Percentiles rank a stretch among this genome's conserved stretches.
These are phyloP conservation scores for Pseudopyricularia javanii DNA, from an alignment of 2,329 filamentous ascomycete species.

Conservation along the genomic window DNA sequence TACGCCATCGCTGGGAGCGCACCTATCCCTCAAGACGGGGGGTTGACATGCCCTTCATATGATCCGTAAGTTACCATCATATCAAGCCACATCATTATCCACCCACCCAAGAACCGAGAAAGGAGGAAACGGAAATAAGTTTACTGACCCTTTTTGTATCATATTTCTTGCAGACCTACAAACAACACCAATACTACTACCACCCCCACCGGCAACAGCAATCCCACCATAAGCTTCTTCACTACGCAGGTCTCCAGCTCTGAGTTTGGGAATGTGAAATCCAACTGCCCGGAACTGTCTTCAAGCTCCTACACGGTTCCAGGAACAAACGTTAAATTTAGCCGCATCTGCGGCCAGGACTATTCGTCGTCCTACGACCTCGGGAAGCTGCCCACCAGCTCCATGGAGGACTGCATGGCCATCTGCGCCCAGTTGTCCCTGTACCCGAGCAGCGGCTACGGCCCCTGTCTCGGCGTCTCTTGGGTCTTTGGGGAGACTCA, in stretches of 20 bases:
- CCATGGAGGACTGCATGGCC: conserved; percentile 11
- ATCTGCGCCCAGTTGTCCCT: conserved; percentile 11
- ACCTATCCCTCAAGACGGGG: no score
- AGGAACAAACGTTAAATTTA: conserved; percentile 9
- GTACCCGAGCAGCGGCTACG: conserved; percentile 7
- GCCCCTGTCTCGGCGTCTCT: conserved; percentile 9
- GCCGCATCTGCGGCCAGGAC: conserved; percentile 9
- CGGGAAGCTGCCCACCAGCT: conserved; percentile 8
- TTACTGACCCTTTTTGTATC: neutral
- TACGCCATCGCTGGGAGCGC: neutral
- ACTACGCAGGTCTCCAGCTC: neutral
- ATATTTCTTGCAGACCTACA: no score
- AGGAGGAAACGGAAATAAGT: neutral
- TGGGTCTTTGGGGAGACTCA: conserved; percentile 10
- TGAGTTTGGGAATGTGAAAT: neutral
- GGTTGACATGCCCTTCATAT: no score
- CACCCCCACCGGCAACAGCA: neutral
- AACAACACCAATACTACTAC: neutral
- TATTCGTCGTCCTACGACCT: conserved; percentile 7
- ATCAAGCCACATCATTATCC: neutral
- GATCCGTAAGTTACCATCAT: neutral
- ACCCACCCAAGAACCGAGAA: neutral
- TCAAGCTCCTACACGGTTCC: conserved; percentile 6
- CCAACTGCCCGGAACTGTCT: conserved; percentile 5
- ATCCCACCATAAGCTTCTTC: conserved; percentile 5